Percentiles rank a stretch among this genome's conserved stretches.
phyloP scores from a whole-genome alignment of 306 rosid genomes.

The Calophaca sinica region DNA sequence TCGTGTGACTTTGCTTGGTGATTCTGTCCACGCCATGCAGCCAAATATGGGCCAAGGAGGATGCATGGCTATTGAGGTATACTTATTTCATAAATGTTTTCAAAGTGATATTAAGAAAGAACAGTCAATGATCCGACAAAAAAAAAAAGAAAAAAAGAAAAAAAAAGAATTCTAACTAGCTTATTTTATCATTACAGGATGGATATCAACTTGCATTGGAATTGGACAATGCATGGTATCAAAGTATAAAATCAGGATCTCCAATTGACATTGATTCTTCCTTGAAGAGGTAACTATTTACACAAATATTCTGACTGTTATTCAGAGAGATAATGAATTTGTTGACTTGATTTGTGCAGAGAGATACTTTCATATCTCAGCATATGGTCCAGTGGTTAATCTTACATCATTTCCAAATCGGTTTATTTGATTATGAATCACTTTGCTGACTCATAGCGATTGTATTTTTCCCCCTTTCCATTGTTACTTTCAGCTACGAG shows the following conservation, averaged over 20 bases:
- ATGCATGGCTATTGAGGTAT: slow-evolving; percentile 98
- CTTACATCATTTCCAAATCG: no score
- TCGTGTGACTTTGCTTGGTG: slow-evolving; percentile 91
- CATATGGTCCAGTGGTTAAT: no score
- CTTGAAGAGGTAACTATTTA: slow-evolving; percentile 63
- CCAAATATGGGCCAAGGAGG: slow-evolving; percentile 99
- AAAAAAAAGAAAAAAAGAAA: no score
- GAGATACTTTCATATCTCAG: no score
- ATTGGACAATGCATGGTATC: slow-evolving; percentile 72
- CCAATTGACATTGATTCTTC: slow-evolving; percentile 69
- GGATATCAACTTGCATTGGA: slow-evolving; percentile 91
- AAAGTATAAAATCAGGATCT: slow-evolving; percentile 63
- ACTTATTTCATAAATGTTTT: neutral
- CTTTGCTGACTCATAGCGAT: no score
- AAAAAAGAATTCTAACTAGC: slow-evolving; percentile 40
- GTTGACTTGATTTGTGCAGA: no score
- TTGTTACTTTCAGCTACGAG: slow-evolving; percentile 67
- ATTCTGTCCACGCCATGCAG: slow-evolving; percentile 99
- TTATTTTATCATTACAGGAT: slow-evolving; percentile 64
- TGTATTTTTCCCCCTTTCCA: no score
- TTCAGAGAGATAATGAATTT: no score
- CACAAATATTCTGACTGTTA: neutral
- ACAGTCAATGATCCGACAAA: slow-evolving; percentile 7
- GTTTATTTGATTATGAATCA: no score
- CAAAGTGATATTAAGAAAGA: neutral